Conservation (phyloP, 345 rosid species). For the Gossypium australe region DNA sequence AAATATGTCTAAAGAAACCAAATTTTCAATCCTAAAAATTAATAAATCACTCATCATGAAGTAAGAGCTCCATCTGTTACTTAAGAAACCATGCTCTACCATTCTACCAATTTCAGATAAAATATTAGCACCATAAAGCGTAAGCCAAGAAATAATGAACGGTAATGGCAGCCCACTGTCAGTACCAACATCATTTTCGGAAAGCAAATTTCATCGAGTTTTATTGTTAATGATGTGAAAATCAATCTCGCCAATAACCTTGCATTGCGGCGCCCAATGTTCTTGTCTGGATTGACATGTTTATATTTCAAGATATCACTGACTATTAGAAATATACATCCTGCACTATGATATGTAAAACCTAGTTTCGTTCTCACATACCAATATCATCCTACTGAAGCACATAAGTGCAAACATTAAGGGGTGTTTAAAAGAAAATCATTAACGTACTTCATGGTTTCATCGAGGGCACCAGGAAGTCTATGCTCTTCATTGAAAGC, state of each 20-base stretch:
- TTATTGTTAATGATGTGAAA: neutral
- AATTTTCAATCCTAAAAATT: neutral
- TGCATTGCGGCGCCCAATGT: neutral
- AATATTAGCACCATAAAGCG: too few species aligned
- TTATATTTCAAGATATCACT: neutral
- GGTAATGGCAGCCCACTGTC: neutral
- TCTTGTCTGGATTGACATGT: neutral
- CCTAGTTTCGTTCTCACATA: neutral
- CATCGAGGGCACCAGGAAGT: conserved; percentile 85
- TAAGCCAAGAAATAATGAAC: neutral
- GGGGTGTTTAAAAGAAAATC: neutral
- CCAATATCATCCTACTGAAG: neutral
- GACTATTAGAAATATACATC: neutral
- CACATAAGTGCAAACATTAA: neutral
- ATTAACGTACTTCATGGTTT: conserved; percentile 70
- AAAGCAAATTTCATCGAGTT: neutral
- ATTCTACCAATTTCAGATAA: neutral
- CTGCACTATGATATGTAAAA: neutral
- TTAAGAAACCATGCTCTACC: neutral
- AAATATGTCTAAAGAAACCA: conserved; percentile 3
- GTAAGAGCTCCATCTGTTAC: neutral
- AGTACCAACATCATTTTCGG: neutral
- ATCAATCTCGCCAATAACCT: neutral
- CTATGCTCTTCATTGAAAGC: conserved; percentile 90
- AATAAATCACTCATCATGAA: neutral